Evolutionary conservation across 257 asterid genomes (phyloP).

Genomic region (Marsdenia floribunda): DNA sequence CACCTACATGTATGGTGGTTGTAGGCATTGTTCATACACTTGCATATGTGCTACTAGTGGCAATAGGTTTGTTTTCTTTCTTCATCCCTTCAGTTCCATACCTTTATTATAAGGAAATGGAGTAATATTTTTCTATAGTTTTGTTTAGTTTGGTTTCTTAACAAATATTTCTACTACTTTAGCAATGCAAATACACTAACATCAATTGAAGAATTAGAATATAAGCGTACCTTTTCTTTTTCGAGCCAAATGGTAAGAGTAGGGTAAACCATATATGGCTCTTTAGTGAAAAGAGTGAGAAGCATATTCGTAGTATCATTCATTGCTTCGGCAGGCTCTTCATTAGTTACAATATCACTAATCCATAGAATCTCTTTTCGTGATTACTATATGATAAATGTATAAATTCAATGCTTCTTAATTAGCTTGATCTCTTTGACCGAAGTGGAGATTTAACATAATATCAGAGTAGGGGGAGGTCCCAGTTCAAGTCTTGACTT

Average conservation of each 20-base stretch:
- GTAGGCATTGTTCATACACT: slow-evolving; percentile 98
- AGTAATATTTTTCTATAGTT: too few species aligned
- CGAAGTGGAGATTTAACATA: too few species aligned
- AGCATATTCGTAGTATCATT: neutral
- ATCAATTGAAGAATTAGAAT: neutral
- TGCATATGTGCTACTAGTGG: slow-evolving; percentile 93
- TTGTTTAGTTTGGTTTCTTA: too few species aligned
- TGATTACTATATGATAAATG: neutral
- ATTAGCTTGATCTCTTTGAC: too few species aligned
- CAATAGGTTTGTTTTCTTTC: slow-evolving; percentile 45
- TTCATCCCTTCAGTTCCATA: neutral
- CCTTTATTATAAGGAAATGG: neutral
- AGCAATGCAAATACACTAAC: neutral
- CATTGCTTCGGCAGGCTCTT: neutral
- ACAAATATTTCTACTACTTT: too few species aligned
- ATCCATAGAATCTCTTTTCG: neutral
- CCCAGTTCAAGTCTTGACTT: too few species aligned
- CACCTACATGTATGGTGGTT: slow-evolving; percentile 97
- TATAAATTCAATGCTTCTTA: too few species aligned
- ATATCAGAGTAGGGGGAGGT: too few species aligned
- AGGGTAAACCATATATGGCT: neutral
- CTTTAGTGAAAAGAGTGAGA: neutral
- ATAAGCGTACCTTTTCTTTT: neutral
- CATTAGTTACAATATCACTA: neutral
- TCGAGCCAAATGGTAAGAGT: neutral